A percentile compares a stretch with the other conserved stretches of the same genome.
Conservation (phyloP, 225 moss, liverwort and hornwort species). For the Anthoceros angustus region DNA sequence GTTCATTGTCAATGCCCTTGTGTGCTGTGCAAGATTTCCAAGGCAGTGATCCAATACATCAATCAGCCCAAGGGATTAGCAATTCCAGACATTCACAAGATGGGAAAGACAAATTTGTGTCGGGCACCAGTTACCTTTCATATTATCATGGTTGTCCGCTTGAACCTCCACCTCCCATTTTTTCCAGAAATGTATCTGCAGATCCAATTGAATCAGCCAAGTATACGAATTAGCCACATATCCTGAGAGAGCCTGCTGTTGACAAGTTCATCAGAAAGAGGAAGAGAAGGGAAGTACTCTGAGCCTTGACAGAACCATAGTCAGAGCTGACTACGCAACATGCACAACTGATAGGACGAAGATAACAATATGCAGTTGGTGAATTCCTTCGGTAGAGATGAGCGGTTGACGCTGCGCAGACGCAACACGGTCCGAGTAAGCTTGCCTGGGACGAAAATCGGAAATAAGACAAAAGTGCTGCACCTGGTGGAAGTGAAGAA, state of each 20-base stretch:
- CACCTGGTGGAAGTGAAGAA: neutral
- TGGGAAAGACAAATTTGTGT: neutral
- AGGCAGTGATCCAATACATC: neutral
- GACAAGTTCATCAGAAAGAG: neutral
- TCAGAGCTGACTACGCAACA: conserved; percentile 16
- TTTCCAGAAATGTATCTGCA: conserved; percentile 36
- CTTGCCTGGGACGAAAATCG: neutral
- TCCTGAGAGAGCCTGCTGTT: neutral
- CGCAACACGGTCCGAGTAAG: neutral
- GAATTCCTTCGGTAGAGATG: conserved; percentile 16
- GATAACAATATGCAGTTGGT: conserved; percentile 23
- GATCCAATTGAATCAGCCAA: neutral
- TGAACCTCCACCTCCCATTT: conserved; percentile 51
- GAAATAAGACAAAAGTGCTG: neutral
- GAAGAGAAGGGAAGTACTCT: conserved; percentile 7
- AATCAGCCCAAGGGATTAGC: neutral
- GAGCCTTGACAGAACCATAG: conserved; percentile 21
- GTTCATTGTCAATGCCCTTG: conserved; percentile 15
- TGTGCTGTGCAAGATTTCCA: conserved; percentile 20
- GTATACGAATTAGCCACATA: neutral
- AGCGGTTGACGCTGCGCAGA: conserved; percentile 13
- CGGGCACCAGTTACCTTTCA: conserved; percentile 2
- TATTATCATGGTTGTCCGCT: conserved; percentile 8
- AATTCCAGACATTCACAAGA: neutral
- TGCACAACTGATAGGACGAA: conserved; percentile 24